Base-by-base conservation (phyloP, 257 asterid genomes). In the Asclepias syriaca region DNA sequence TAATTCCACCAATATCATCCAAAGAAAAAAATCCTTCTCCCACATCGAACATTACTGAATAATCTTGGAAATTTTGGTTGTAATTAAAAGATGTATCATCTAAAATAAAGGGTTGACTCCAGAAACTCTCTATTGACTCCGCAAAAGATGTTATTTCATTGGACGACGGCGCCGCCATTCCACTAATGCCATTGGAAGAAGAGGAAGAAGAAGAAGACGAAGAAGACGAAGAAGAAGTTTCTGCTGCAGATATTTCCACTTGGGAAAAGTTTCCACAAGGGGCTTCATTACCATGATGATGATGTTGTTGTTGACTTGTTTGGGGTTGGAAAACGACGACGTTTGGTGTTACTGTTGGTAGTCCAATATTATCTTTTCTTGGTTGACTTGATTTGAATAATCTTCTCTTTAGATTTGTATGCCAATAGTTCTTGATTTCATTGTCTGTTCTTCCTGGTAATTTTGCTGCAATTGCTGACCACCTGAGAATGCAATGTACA, bases 391-490 rank as follows among this genome's bases (percentile, higher is more conserved):
- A 2, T 60, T 18, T 68, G 0, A n/a, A 19, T 5, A n/a, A 19
- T 5, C 75, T 80, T 71, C 82, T 85, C 78, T 80, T 70, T 9
- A 87, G 78, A 72, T 78, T 82, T 56, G 87, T 78, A 46, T 85
- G 86, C 86, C 84, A 87, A 12, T 82, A 76, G 24, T 87, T 87
- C 74, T 87, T 87, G 22, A 85, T 69, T n/a, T 84, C 83, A 11
- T 82, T 87, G 34, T 87, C 90, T 0, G 87, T 80, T 79, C 90
- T 78, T 40, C 89, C 89, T 0, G 87, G 84, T 1, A 87, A 76
- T 3, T 66, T 49, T 18, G 73, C 69, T 5, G 92, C 89, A 45
- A 87, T 84, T 34, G 73, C 74, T 21, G 91, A 84, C 91, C 91
- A 86, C 68, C 91, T 84, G 72, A 40, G 72, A 40, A 58, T 14